These are phyloP conservation scores for Ceratocystis variospora DNA, from an alignment of 2,329 filamentous ascomycete genomes.

Conservation along the genomic window DNA sequence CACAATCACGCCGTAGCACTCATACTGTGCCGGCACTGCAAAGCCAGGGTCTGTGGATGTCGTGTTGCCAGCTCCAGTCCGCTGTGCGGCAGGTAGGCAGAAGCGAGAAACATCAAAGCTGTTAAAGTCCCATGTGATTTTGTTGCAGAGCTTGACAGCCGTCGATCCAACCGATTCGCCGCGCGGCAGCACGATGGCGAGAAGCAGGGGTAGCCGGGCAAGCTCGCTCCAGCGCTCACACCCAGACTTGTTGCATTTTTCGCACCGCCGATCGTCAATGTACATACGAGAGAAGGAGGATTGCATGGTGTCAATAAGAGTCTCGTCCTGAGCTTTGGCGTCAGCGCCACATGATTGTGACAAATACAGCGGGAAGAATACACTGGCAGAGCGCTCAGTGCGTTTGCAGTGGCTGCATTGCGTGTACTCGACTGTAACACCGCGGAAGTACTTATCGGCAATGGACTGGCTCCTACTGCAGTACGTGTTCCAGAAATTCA, in stretches of 20 bases:
- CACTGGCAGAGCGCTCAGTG: slow-evolving; percentile 40
- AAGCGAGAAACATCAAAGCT: slow-evolving; percentile 43
- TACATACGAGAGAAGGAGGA: slow-evolving; percentile 42
- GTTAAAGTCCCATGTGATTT: slow-evolving; percentile 63
- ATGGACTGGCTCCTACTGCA: slow-evolving; percentile 58
- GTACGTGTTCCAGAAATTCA: slow-evolving; percentile 62
- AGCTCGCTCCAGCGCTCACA: slow-evolving; percentile 60
- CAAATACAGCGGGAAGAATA: slow-evolving; percentile 30
- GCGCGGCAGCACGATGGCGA: slow-evolving; percentile 64
- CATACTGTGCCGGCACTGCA: slow-evolving; percentile 47
- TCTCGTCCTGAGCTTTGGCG: slow-evolving; percentile 34
- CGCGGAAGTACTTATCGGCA: slow-evolving; percentile 66
- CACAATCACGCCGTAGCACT: slow-evolving; percentile 72
- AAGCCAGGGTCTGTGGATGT: slow-evolving; percentile 31
- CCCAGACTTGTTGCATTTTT: slow-evolving; percentile 54
- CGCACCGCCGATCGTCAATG: slow-evolving; percentile 58
- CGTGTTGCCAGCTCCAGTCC: slow-evolving; percentile 19
- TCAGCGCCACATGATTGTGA: slow-evolving; percentile 26
- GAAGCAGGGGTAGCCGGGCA: slow-evolving; percentile 62
- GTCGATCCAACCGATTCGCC: slow-evolving; percentile 24
- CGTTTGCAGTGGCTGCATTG: slow-evolving; percentile 37
- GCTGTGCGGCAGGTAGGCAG: slow-evolving; percentile 27
- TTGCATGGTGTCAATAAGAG: slow-evolving; percentile 49
- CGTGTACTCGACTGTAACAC: slow-evolving; percentile 58
- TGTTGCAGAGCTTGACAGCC: slow-evolving; percentile 53